Evolutionary conservation across 2,329 filamentous ascomycete genomes (phyloP).

Genomic region (Penicillium sp.): DNA sequence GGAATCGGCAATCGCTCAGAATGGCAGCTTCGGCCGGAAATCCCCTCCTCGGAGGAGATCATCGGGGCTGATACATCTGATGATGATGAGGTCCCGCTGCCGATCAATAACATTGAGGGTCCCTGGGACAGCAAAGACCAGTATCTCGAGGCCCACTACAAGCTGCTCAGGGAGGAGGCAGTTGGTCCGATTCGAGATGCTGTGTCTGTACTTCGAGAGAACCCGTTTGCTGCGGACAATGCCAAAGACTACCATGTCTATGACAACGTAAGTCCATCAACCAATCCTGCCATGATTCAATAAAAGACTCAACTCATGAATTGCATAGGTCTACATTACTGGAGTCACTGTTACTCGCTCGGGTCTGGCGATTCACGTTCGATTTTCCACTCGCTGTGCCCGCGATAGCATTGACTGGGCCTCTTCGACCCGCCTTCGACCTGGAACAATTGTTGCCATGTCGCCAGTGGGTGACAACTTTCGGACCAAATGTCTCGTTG

Average conservation of each 20-base stretch:
- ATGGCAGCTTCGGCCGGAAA: conserved; percentile 21
- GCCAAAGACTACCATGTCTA: conserved; percentile 64
- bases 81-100: not conserved
- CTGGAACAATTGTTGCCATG: conserved; percentile 58
- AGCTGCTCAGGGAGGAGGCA: conserved; percentile 73
- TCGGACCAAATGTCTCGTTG: conserved; percentile 65
- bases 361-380: not conserved
- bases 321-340: not conserved
- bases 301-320: not conserved
- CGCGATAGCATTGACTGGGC: too few species aligned
- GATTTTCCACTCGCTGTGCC: not conserved
- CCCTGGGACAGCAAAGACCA: conserved; percentile 62
- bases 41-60: conserved; percentile 45
- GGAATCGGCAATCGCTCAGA: too few species aligned
- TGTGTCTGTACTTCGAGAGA: conserved; percentile 55
- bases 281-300: not conserved
- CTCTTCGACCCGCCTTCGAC: conserved; percentile 4
- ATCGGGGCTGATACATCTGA: conserved; percentile 24
- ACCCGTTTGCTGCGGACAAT: conserved; percentile 59
- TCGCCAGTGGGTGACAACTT: conserved; percentile 62
- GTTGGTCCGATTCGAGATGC: conserved; percentile 69
- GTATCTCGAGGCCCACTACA: conserved; percentile 74
- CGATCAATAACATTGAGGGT: conserved; percentile 55
- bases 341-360: not conserved
- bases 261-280: conserved; percentile 57